A percentile compares a stretch with the other conserved stretches of the same genome.
These are phyloP conservation scores for Pestalotiopsis sp. DNA, from an alignment of 2,329 filamentous ascomycete genomes.

Conservation along the genomic window DNA sequence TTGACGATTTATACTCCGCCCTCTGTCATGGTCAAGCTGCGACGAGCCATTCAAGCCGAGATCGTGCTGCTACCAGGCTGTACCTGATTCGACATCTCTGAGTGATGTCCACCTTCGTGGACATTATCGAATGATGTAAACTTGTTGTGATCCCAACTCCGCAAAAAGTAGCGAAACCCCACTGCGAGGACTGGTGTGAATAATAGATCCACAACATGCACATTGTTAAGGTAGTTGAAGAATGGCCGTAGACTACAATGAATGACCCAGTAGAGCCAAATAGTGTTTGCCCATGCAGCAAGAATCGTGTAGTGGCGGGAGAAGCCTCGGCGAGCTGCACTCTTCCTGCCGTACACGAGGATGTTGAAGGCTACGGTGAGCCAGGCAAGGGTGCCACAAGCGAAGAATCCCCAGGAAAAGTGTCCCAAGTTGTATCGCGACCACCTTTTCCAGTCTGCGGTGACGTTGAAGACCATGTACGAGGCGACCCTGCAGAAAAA, in stretches of 20 bases:
- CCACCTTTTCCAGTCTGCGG: conserved; percentile 56
- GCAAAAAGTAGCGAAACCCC: conserved; percentile 45
- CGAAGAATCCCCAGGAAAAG: conserved; percentile 47
- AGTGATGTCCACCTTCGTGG: conserved; percentile 31
- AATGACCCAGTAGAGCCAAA: conserved; percentile 58
- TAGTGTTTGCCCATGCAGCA: conserved; percentile 49
- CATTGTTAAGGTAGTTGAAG: too few relatives aligned
- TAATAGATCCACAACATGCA: conserved; percentile 46
- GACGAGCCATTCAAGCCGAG: neutral
- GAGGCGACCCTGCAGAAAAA: conserved; percentile 41
- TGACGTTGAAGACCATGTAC: conserved; percentile 53
- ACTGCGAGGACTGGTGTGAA: conserved; percentile 46
- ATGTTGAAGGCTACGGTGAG: conserved; percentile 48
- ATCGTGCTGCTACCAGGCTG: neutral
- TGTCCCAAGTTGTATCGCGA: neutral
- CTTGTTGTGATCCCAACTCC: conserved; percentile 53
- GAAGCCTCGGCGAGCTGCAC: conserved; percentile 44
- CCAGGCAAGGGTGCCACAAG: conserved; percentile 51
- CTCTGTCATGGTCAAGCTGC: neutral
- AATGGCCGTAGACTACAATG: too few relatives aligned
- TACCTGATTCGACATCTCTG: neutral
- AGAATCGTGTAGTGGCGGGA: conserved; percentile 47
- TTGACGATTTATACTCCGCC: neutral
- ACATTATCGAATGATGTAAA: conserved; percentile 60
- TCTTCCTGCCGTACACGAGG: conserved; percentile 37